Conservation (phyloP, 768 basidiomycete genomes). For the Phylloporus scabripes region DNA sequence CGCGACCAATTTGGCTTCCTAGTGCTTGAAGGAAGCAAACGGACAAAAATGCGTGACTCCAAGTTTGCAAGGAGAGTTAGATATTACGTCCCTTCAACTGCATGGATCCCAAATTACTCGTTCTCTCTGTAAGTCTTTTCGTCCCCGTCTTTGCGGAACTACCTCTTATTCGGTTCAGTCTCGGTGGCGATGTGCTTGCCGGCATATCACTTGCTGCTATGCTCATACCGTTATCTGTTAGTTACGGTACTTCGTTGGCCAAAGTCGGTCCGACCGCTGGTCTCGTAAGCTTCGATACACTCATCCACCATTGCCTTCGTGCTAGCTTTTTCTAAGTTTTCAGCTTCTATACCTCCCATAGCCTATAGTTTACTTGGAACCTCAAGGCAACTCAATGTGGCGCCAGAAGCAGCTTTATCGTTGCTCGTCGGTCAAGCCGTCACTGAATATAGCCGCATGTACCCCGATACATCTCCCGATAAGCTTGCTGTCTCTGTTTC, state of each 20-base stretch:
- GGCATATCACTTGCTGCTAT: slow-evolving; percentile 83
- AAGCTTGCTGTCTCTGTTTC: slow-evolving; percentile 61
- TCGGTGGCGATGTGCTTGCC: slow-evolving; percentile 71
- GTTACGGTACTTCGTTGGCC: slow-evolving; percentile 86
- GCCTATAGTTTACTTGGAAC: slow-evolving; percentile 88
- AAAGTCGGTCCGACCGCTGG: slow-evolving; percentile 82
- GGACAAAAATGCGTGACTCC: slow-evolving; percentile 18
- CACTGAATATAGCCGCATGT: slow-evolving; percentile 55
- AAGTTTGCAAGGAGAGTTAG: slow-evolving; percentile 46
- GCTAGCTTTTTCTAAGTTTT: slow-evolving; percentile 47
- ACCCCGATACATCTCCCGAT: slow-evolving; percentile 37
- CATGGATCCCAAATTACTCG: slow-evolving; percentile 78
- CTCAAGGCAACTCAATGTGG: slow-evolving; percentile 75
- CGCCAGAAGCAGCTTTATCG: slow-evolving; percentile 84
- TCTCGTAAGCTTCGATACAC: slow-evolving; percentile 46
- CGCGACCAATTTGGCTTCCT: not conserved
- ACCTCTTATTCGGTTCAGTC: slow-evolving; percentile 29
- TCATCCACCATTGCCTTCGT: not conserved
- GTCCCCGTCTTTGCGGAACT: not conserved
- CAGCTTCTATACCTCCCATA: slow-evolving; percentile 83
- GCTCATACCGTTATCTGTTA: slow-evolving; percentile 84
- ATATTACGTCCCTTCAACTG: slow-evolving; percentile 73
- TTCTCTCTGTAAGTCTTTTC: slow-evolving; percentile 49
- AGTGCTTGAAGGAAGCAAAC: slow-evolving; percentile 13
- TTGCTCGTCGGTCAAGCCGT: slow-evolving; percentile 86